Base-by-base conservation (phyloP, 1,284 basidiomycete genomes). In the Ustilago cynodontis region DNA sequence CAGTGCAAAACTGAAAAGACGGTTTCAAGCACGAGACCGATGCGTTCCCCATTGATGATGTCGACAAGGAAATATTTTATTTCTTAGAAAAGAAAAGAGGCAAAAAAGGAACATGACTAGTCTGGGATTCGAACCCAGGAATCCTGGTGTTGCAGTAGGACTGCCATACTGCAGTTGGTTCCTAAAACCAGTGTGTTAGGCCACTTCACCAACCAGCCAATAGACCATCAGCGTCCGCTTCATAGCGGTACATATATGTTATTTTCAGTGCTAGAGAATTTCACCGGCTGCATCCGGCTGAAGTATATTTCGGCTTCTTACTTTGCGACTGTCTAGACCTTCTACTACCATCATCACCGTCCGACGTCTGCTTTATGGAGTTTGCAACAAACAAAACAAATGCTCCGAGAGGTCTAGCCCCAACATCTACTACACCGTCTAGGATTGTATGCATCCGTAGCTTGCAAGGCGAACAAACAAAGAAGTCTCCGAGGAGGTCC, bases 121-220 rank as follows among this genome's bases (percentile, higher is more conserved):
- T 76, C 73, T 76, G 73, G 73, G 73, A 68, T 71, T 76, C 73
- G 73, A 76, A 76, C 73, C 73, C 73, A 76, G 73, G 73, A 76
- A 68, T 76, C 62, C 73, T 76, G 64, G 73, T 66, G 72, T n/a
- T 43, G 18, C 18, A 28, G 8, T 39, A 35, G 14, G 24, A 16
- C 14, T 29, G 43, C 49, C 20, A 22, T 6, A 26, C 28, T 20
- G 22, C 47, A 28, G n/a, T 52, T 57, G 45, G 50, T 59, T 53
- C 73, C 73, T 76, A 76, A 76, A 76, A 66, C 73, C 64, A 76
- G 73, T 71, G 73, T 71, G 73, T 71, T 76, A 76, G 64, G 63
- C 73, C 73, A 71, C 73, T 76, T 67, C 73, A 71, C 73, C 73
- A 76, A 76, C 68, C 73, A 71, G 73, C 73, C 73, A 16, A n/a